Percentiles rank a stretch among this genome's conserved stretches.
Conservation (phyloP, 1,284 basidiomycete species). For the Heterobasidion annosum region DNA sequence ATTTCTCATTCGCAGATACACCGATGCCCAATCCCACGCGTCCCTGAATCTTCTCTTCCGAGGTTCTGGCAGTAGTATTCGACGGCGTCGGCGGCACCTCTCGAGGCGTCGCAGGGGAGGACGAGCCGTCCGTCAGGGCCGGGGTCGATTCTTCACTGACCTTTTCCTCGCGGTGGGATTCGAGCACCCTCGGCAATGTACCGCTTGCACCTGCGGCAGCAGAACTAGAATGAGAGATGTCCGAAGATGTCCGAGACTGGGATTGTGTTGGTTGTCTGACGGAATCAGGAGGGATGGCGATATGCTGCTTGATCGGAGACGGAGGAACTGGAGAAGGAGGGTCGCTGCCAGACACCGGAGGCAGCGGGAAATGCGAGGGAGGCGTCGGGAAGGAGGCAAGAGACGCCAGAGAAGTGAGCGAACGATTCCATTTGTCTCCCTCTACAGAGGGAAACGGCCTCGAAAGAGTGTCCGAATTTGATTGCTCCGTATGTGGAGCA, state of each 20-base stretch:
- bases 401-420: conserved; percentile 40
- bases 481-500: neutral
- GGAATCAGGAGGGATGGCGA: neutral
- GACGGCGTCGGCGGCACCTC: conserved; percentile 4
- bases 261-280: neutral
- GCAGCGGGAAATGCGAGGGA: conserved; percentile 61
- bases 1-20: neutral
- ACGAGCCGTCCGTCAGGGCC: conserved; percentile 9
- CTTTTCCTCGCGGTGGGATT: conserved; percentile 13
- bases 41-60: neutral
- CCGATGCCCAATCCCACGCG: neutral
- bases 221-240: conserved; percentile 12
- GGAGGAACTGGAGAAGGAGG: conserved; percentile 4
- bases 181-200: conserved; percentile 11
- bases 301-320: neutral
- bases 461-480: neutral
- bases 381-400: conserved; percentile 64
- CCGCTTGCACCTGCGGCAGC: neutral
- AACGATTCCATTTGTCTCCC: neutral
- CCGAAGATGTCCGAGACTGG: conserved; percentile 9
- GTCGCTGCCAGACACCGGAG: conserved; percentile 24
- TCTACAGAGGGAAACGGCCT: neutral
- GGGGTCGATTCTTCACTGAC: conserved; percentile 5
- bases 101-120: conserved; percentile 7
- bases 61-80: neutral